Evolutionary conservation across 2,329 filamentous ascomycete genomes (phyloP), one percentile per base, ranked within the genome.

Genomic region (Penicillium concentricum): DNA sequence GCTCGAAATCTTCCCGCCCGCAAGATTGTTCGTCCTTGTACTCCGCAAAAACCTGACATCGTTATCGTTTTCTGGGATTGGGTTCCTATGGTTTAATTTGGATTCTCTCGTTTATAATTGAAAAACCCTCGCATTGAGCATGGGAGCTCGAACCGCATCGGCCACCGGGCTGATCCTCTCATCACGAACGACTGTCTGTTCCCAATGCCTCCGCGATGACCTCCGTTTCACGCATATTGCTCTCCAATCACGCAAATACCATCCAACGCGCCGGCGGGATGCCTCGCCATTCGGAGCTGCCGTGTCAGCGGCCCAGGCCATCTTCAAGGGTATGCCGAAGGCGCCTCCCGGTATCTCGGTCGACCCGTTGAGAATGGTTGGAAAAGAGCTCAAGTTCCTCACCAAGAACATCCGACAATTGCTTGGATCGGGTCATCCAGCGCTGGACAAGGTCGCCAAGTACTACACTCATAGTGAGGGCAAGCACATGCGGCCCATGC

Each of bases 401-500:
- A 96, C 90, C 12, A 92, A 92, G 53, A 96, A 97, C 69, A 96
- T 97, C 75, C 84, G 91, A 59, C 90, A 95, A 71, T 82, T 97
- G n/a, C 80, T 97, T 16, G 93, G 93, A 6, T 97, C 92, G 0
- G 93, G 93, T 6, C 93, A 99, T 72, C 94, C 94, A 0, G 92
- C 92, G 44, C 84, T 99, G 58, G 94, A 97, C 72, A 92, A 91
- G 41, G 93, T 92, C 28, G 92, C 94, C 51, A 99, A 99, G 77
- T 99, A 99, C 81, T 99, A 99, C 75, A 96, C 94, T 22, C 90
- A 93, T 69, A 90, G 90, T 58, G 92, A 97, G 80, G 94, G 94
- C 61, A 99, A 99, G 79, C 94, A 97, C 76, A 88, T 99, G 66
- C 88, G 94, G 64, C 94, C 94, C 30, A 85, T 97, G 74, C 89